phyloP scores from a whole-genome alignment of 2,329 filamentous ascomycete genomes.

The Nemania sp. region DNA sequence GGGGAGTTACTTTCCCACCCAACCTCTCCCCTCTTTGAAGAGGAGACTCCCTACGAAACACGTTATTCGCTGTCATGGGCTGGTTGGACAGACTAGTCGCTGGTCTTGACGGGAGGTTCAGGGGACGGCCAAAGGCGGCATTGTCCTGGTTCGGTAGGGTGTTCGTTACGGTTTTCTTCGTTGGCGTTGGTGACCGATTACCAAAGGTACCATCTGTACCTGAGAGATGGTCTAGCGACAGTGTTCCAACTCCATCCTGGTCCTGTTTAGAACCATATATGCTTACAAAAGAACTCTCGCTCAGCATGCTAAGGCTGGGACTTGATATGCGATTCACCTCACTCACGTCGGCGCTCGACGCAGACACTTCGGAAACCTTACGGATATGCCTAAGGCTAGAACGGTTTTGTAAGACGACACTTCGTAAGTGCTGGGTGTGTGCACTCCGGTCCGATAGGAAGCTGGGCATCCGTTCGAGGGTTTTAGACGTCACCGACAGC shows the following conservation, averaged over 20 bases:
- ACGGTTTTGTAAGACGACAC: conserved; percentile 65
- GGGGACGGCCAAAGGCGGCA: conserved; percentile 42
- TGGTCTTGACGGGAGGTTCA: conserved; percentile 51
- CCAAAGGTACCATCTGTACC: conserved; percentile 44
- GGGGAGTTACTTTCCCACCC: conserved; percentile 49
- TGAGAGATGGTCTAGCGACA: conserved; percentile 36
- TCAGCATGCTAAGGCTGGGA: conserved; percentile 72
- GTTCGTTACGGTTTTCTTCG: conserved; percentile 33
- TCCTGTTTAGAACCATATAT: conserved; percentile 64
- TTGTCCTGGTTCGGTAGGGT: conserved; percentile 41
- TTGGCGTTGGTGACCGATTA: conserved; percentile 42
- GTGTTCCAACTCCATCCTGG: conserved; percentile 34
- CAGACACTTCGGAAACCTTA: conserved; percentile 56
- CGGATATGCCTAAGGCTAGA: conserved; percentile 65
- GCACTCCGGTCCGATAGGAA: conserved; percentile 72
- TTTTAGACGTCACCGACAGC: conserved; percentile 50
- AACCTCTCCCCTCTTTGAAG: conserved; percentile 63
- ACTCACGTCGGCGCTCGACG: conserved; percentile 52
- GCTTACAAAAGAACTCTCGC: conserved; percentile 75
- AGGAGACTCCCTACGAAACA: conserved; percentile 61
- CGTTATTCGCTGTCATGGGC: conserved; percentile 61
- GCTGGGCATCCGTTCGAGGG: conserved; percentile 70
- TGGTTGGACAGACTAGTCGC: conserved; percentile 51
- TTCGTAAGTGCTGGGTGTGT: conserved; percentile 70
- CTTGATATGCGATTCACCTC: conserved; percentile 61